These are phyloP conservation scores for Skeletonema grethae DNA, from an alignment of 108 stramenopile species.

Conservation along the genomic window DNA sequence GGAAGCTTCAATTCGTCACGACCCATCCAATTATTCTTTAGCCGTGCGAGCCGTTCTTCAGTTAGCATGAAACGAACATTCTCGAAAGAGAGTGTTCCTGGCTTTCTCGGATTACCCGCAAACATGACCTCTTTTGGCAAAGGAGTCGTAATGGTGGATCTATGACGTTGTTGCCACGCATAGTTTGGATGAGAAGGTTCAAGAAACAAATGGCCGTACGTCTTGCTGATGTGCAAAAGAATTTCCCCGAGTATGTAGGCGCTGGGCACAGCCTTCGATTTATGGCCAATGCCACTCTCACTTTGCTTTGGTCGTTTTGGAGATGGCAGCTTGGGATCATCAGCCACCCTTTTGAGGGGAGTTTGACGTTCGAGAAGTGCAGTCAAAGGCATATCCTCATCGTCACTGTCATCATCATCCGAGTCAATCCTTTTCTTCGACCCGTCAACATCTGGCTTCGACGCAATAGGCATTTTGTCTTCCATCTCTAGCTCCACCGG, in stretches of 20 bases:
- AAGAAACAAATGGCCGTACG: slow-evolving; percentile 76
- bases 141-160: slow-evolving; percentile 40
- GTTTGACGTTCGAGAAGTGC: slow-evolving; percentile 14
- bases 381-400: slow-evolving; percentile 54
- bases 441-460: not conserved
- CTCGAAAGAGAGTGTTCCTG: slow-evolving; percentile 66
- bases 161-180: slow-evolving; percentile 77
- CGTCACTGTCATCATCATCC: slow-evolving; percentile 42
- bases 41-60: slow-evolving; percentile 36
- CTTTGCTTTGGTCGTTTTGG: slow-evolving; percentile 30
- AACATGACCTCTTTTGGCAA: slow-evolving; percentile 47
- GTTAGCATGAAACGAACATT: slow-evolving; percentile 53
- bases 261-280: slow-evolving; percentile 35
- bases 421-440: slow-evolving; percentile 7
- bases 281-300: slow-evolving; percentile 3
- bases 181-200: slow-evolving; percentile 76
- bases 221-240: slow-evolving; percentile 63
- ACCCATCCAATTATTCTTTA: slow-evolving; percentile 12
- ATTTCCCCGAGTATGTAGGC: slow-evolving; percentile 58
- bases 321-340: not conserved
- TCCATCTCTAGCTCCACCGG: slow-evolving; percentile 2
- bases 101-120: slow-evolving; percentile 62
- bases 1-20: slow-evolving; percentile 11
- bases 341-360: slow-evolving; percentile 21
- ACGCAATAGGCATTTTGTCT: not conserved